Evolutionary conservation across 2,329 filamentous ascomycete genomes (phyloP).

Genomic region (Colletotrichum sp.): DNA sequence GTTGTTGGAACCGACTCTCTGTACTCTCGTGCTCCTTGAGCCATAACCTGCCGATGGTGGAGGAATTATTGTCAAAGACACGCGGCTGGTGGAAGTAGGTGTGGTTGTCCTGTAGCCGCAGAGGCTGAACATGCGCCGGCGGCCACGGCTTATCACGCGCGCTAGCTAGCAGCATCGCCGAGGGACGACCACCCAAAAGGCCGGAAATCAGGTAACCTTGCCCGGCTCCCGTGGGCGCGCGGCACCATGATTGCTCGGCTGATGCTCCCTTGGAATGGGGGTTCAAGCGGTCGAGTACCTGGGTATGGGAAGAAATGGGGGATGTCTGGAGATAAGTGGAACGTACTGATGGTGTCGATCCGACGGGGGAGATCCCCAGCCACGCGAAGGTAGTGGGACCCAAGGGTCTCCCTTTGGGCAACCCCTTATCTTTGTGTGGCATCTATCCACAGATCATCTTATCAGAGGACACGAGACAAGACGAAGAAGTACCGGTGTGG

Average conservation of each 20-base stretch:
- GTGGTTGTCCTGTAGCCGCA: neutral
- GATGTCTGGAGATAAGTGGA: conserved; percentile 1
- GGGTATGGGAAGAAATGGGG: neutral
- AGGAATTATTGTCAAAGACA: neutral
- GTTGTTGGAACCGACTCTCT: neutral
- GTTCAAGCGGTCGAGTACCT: neutral
- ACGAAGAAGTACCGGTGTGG: neutral
- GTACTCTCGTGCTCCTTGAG: neutral
- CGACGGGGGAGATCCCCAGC: neutral
- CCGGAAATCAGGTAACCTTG: neutral
- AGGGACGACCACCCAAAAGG: neutral
- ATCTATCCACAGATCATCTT: neutral
- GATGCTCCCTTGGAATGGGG: neutral
- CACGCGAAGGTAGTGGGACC: neutral
- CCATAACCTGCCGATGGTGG: neutral
- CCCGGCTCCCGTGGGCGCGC: neutral
- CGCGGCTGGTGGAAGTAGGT: neutral
- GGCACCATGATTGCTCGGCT: neutral
- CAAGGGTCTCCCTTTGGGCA: neutral
- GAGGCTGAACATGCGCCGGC: neutral
- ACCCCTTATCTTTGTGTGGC: conserved; percentile 1
- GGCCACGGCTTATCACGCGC: neutral
- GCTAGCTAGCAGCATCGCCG: neutral
- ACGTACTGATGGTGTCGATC: neutral
- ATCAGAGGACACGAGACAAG: neutral